These are phyloP conservation scores for Neohortaea acidophila DNA, from an alignment of 495 filamentous ascomycete genomes.

Conservation along the genomic window DNA sequence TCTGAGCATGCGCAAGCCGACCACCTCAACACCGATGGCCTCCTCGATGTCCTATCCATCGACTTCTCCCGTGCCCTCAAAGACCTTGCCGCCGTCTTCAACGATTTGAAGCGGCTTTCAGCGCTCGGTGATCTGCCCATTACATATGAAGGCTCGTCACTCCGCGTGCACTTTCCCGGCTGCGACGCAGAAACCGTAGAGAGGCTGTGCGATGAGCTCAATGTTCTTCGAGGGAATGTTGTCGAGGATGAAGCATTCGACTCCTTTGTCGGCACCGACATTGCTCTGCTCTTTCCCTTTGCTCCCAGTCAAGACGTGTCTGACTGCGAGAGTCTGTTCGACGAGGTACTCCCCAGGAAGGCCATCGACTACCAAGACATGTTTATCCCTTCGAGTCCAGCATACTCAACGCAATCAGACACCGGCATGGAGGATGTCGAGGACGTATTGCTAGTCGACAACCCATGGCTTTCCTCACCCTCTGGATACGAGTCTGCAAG, in stretches of 20 bases:
- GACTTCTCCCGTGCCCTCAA: slow-evolving; percentile 82
- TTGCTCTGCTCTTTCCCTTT: slow-evolving; percentile 75
- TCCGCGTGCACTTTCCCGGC: slow-evolving; percentile 79
- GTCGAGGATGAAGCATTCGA: slow-evolving; percentile 51
- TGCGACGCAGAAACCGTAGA: slow-evolving; percentile 78
- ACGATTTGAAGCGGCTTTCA: slow-evolving; percentile 64
- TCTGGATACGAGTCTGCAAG: slow-evolving; percentile 41
- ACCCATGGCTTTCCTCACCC: slow-evolving; percentile 36
- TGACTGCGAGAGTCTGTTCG: slow-evolving; percentile 21
- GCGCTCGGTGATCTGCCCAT: slow-evolving; percentile 72
- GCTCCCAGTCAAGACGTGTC: slow-evolving; percentile 42
- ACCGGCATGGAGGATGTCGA: slow-evolving; percentile 23
- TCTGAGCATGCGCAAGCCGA: slow-evolving; percentile 11
- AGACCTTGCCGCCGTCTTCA: slow-evolving; percentile 62
- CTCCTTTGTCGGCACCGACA: slow-evolving; percentile 30
- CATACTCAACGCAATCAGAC: slow-evolving; percentile 25
- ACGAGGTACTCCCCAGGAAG: slow-evolving; percentile 16
- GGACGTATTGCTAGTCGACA: slow-evolving; percentile 34
- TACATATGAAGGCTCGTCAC: slow-evolving; percentile 44
- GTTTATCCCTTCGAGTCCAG: slow-evolving; percentile 31
- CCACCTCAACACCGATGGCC: slow-evolving; percentile 59
- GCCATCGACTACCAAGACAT: slow-evolving; percentile 42
- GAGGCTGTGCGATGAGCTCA: slow-evolving; percentile 71
- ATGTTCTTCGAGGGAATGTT: slow-evolving; percentile 59
- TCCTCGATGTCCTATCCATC: slow-evolving; percentile 67